These are phyloP conservation scores for Naganishia kalamii DNA, from an alignment of 768 basidiomycete species.

Conservation along the genomic window DNA sequence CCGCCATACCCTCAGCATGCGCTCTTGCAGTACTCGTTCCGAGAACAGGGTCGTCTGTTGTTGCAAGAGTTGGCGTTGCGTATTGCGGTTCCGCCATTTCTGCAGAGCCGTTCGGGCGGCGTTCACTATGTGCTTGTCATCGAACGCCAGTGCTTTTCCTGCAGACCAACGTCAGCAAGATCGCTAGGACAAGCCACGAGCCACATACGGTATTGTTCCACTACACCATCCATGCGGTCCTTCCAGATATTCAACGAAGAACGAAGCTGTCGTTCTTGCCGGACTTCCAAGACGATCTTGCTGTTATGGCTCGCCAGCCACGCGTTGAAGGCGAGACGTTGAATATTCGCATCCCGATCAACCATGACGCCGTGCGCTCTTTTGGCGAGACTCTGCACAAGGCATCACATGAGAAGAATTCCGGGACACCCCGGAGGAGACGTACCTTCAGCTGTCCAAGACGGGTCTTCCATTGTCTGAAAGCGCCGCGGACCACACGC, in stretches of 20 bases:
- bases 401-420: neutral
- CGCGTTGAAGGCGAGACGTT: conserved; percentile 13
- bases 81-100: neutral
- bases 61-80: neutral
- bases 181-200: neutral
- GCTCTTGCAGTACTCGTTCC: neutral
- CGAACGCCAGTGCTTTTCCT: conserved; percentile 9
- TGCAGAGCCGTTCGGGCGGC: conserved; percentile 4
- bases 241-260: conserved; percentile 12
- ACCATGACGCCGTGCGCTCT: conserved; percentile 10
- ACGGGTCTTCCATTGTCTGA: neutral
- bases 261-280: conserved; percentile 3
- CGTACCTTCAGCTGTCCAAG: conserved; percentile 2
- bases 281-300: conserved; percentile 1
- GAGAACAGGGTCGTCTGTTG: neutral
- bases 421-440: neutral
- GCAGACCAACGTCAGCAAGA: neutral
- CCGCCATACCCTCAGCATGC: neutral
- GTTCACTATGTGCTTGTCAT: conserved; percentile 7
- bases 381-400: conserved; percentile 4
- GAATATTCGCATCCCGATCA: conserved; percentile 3
- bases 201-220: conserved; percentile 7
- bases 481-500: neutral
- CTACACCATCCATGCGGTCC: conserved; percentile 1
- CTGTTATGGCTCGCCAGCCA: conserved; percentile 11